Conservation (phyloP, 441 rosid species). For the Isatis lusitanica region DNA sequence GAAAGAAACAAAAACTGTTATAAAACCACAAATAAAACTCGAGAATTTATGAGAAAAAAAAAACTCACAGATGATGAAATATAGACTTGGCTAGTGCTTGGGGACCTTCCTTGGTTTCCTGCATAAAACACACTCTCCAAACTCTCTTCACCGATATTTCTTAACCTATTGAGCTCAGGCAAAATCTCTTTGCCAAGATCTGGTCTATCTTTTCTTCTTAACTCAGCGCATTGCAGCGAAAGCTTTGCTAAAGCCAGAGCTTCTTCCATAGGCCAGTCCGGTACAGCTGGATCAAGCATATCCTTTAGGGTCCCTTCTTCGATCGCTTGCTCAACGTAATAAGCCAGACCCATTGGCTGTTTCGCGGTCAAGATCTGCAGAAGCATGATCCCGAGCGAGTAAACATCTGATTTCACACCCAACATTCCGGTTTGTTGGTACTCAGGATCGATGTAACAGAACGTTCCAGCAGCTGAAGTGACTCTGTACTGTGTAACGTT, state of each 20-base stretch:
- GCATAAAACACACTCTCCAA: constrained; percentile 30
- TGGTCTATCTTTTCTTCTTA: constrained; percentile 69
- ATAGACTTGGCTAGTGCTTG: constrained; percentile 36
- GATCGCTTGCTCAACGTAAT: constrained; percentile 44
- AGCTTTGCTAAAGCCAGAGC: constrained; percentile 51
- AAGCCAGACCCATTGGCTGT: constrained; percentile 67
- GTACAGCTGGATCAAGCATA: constrained; percentile 57
- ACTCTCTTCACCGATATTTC: constrained; percentile 51
- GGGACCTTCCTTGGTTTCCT: constrained; percentile 31
- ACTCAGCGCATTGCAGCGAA: constrained; percentile 53
- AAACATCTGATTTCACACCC: constrained; percentile 72
- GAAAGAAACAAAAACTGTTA: not conserved
- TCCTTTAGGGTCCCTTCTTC: constrained; percentile 46
- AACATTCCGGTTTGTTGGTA: constrained; percentile 79
- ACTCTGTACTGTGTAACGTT: constrained; percentile 54
- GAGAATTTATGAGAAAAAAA: not conserved
- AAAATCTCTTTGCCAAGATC: constrained; percentile 64
- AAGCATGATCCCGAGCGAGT: constrained; percentile 64
- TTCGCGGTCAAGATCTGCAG: constrained; percentile 59
- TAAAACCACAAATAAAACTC: not conserved
- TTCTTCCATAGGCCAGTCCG: constrained; percentile 69
- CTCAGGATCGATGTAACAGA: constrained; percentile 76
- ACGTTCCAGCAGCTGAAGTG: constrained; percentile 70
- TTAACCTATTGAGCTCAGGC: constrained; percentile 53
- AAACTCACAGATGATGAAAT: constrained; percentile 47